phyloP scores from a whole-genome alignment of 148 eudicot species.

The Fagopyrum tataricum region DNA sequence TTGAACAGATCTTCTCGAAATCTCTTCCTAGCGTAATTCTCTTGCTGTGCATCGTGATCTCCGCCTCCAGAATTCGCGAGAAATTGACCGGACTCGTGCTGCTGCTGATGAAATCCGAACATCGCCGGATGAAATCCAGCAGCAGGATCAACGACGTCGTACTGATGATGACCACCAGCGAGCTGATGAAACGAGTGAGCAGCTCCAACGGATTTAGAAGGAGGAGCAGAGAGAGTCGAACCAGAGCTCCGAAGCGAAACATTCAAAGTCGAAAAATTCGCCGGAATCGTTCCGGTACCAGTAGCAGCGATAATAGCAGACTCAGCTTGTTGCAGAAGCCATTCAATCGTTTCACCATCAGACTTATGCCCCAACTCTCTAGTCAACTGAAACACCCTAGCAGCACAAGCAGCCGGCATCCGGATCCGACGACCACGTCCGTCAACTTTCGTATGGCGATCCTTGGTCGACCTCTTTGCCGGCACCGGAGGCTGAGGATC shows the following conservation, averaged over 20 bases:
- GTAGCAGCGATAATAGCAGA: constrained; percentile 5
- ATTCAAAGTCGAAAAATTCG: background rate
- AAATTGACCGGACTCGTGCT: background rate
- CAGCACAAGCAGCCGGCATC: constrained; percentile 10
- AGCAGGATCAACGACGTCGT: background rate
- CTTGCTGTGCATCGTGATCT: constrained; percentile 1
- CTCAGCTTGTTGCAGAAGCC: constrained; percentile 9
- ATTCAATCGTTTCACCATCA: constrained; percentile 5
- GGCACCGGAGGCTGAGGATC: background rate
- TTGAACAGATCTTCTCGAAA: constrained; percentile 13
- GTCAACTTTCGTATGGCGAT: constrained; percentile 4
- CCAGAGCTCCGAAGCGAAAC: background rate
- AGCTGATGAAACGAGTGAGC: too few species aligned
- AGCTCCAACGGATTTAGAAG: background rate
- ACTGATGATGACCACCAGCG: background rate
- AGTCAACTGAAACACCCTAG: constrained; percentile 9
- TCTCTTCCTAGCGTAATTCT: background rate
- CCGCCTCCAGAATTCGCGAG: background rate
- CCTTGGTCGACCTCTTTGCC: constrained; percentile 6
- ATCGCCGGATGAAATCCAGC: background rate
- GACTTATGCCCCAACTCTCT: constrained; percentile 8
- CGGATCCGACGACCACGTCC: constrained; percentile 8
- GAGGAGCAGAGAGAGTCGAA: background rate
- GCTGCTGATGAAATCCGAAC: constrained; percentile 8
- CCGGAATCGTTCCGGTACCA: background rate